Base-by-base conservation (phyloP, 352 stramenopile species). In the Pythium brachiatum region DNA sequence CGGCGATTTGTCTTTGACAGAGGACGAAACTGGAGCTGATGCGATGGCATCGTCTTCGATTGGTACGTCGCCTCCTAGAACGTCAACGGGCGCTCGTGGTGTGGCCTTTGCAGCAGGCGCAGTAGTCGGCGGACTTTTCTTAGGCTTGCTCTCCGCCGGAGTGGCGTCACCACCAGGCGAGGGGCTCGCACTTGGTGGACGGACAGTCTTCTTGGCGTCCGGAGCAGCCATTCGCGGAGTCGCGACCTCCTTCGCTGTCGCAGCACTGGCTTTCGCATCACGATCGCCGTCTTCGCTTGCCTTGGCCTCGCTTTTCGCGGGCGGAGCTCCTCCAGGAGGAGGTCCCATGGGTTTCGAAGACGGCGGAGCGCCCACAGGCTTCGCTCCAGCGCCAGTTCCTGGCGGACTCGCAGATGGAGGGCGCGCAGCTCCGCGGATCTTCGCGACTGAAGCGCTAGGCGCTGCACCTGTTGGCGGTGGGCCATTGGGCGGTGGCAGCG, bases 361-460 rank as follows among this genome's bases (percentile, higher is more conserved):
- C 41, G 41, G 41, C 11, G 41, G 41, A 26, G 41, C 48, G 6
- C 60, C 65, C 1, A 56, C 43, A 20, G 66, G 39, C 16, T 68
- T 67, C 6, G 55, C 53, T 27, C 64, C 69, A 5, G 58, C 29
- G 25, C 53, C 47, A 56, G 53, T 20, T 5, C 32, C 43, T 8
- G 76, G 79, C 15, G 79, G 68, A 16, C 56, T 63, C 12, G 43
- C 60, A 21, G 69, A 78, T 11, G 78, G 79, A 23, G 79, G 76
- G 6, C 79, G 76, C 6, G 70, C 78, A 15, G 81, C 78, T 11
- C 77, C 75, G 69, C 81, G 84, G 48, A 93, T 86, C 68, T 93
- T 93, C 7, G 81, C 79, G 0, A 93, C 81, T 0, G 81, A 89
- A 20, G 81, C 71, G 71, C 79, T 93, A 3, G 78, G 61, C 11